These are phyloP conservation scores for Hirsutella thompsonii DNA, from an alignment of 2,329 filamentous ascomycete genomes.

Conservation along the genomic window DNA sequence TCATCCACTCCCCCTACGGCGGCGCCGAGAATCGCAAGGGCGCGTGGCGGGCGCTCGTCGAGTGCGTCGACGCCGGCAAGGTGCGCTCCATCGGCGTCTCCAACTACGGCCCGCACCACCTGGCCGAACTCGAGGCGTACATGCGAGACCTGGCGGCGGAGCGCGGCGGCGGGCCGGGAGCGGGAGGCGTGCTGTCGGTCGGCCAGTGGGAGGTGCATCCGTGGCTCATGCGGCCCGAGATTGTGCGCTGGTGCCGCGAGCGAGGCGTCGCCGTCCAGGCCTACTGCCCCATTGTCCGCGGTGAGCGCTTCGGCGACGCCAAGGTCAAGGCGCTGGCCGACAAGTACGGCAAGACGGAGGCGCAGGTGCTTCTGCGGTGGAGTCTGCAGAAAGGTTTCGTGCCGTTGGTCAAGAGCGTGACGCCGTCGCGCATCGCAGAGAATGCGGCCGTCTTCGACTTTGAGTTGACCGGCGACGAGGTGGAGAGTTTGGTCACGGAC, in stretches of 20 bases:
- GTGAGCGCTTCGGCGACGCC: conserved; percentile 57
- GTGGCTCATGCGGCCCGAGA: conserved; percentile 70
- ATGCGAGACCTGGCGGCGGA: conserved; percentile 48
- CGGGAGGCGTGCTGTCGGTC: conserved; percentile 60
- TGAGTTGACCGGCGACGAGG: conserved; percentile 38
- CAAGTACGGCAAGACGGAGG: conserved; percentile 61
- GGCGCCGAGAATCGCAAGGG: conserved; percentile 42
- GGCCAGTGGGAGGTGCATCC: conserved; percentile 88
- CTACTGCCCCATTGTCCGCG: conserved; percentile 49
- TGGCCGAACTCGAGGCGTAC: conserved; percentile 45
- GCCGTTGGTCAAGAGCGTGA: conserved; percentile 64
- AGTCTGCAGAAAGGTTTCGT: conserved; percentile 67
- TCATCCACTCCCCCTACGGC: conserved; percentile 50
- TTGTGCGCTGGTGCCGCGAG: conserved; percentile 62
- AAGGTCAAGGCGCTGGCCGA: conserved; percentile 50
- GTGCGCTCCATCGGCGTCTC: conserved; percentile 49
- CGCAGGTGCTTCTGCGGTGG: conserved; percentile 71
- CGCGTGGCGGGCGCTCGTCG: conserved; percentile 50
- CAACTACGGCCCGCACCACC: conserved; percentile 52
- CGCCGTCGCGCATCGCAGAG: conserved; percentile 49
- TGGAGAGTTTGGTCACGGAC: conserved; percentile 32
- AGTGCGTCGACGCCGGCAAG: conserved; percentile 47
- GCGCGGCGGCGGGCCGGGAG: conserved; percentile 33
- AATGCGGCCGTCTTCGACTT: conserved; percentile 47
- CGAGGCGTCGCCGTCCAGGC: conserved; percentile 50